phyloP scores from a whole-genome alignment of 306 rosid species.

The Castanea mollissima region DNA sequence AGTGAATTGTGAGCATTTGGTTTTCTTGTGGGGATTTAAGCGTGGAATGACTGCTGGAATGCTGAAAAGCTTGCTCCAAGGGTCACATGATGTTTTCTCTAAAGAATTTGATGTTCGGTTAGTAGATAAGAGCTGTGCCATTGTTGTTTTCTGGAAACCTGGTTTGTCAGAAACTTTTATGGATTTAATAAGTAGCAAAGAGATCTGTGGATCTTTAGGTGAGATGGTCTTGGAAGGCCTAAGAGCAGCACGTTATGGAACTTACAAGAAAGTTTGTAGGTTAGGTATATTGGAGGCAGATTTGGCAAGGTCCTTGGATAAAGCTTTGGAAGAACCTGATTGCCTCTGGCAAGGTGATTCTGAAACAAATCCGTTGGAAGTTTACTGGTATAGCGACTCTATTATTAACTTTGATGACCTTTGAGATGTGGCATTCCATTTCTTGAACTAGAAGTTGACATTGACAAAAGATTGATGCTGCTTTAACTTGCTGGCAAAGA shows the following conservation, averaged over 20 bases:
- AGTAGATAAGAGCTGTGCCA: conserved; percentile 72
- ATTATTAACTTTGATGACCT: conserved; percentile 58
- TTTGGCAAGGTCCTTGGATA: conserved; percentile 59
- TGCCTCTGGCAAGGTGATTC: conserved; percentile 23
- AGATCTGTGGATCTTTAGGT: conserved; percentile 47
- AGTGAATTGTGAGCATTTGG: conserved; percentile 50
- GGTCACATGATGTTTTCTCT: conserved; percentile 52
- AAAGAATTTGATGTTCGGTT: conserved; percentile 69
- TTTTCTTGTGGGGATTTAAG: conserved; percentile 82
- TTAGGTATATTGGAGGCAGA: conserved; percentile 66
- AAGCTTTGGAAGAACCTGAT: conserved; percentile 34
- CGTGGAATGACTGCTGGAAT: conserved; percentile 54
- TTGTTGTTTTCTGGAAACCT: conserved; percentile 66
- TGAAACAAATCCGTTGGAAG: conserved; percentile 32
- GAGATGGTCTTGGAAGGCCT: conserved; percentile 65
- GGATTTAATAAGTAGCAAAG: conserved; percentile 32
- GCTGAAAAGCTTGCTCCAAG: conserved; percentile 48
- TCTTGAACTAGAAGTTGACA: conserved; percentile 4
- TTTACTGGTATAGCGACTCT: conserved; percentile 45
- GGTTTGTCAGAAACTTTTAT: conserved; percentile 52
- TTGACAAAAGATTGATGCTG: neutral
- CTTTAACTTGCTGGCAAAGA: neutral
- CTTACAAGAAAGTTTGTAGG: conserved; percentile 53
- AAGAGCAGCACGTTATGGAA: conserved; percentile 53
- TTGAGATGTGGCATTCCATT: conserved; percentile 22